Evolutionary conservation across 2,329 filamentous ascomycete genomes (phyloP), one percentile per base, ranked within the genome.

Genomic region (Gaeumannomyces sp.): DNA sequence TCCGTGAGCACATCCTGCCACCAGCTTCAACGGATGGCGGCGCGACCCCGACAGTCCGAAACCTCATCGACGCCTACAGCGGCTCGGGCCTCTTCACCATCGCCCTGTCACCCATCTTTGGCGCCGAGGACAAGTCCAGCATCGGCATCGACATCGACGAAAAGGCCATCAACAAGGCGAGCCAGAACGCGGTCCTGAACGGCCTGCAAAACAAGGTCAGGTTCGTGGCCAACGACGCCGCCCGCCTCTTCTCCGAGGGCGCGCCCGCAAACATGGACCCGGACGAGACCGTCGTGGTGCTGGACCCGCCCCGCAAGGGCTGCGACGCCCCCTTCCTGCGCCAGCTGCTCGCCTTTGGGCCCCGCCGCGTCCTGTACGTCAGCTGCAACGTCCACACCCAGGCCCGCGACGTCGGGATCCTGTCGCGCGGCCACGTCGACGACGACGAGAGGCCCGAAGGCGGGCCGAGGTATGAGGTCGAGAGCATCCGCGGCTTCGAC

Each of bases 361-460:
- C 95, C 0, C 83, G 83, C 68, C 83, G 95, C 66, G 86, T 99
- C 14, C 87, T 97, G 5, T 99, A 99, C 75, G 94, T 99, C 57
- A 96, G 91, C 73, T 99, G 95, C 72, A 99, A 99, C 73, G 95
- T 99, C 69, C 95, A 99, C 74, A 98, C 94, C 11, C 95, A 98
- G 82, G 95, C 95, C 19, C 81, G 95, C 64, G 95, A 99, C 76
- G 88, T 99, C 0, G 95, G 93, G 0, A 86, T 94, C 67, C 78
- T 99, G 71, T 92, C 98, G 1, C 83, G 89, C 50, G 93, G 93
- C 0, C 77, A 85, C 71, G 75, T 76, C 60, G 71, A 71, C 3
- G 71, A 73, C 67, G 67, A 73, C 22, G 65, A 71, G 56, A 71
- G 76, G 59, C 73, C 67, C 29, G 66, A 65, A 60, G 69, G 69